Percentiles rank a stretch among this genome's conserved stretches.
phyloP scores from a whole-genome alignment of 2,329 filamentous ascomycete species.

The Blumeria hordei region DNA sequence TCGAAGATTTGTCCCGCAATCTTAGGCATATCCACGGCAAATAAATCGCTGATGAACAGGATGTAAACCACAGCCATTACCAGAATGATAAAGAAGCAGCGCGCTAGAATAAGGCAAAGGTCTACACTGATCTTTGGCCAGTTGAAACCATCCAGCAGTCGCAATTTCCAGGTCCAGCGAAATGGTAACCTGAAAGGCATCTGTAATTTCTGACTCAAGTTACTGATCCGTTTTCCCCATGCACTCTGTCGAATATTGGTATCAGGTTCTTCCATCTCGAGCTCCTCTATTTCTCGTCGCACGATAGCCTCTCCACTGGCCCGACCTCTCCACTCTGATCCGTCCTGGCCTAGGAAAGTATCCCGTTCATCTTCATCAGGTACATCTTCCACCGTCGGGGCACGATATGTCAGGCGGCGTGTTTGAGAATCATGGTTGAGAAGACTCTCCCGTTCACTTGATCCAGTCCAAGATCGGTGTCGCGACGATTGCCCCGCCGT shows the following conservation, averaged over 20 bases:
- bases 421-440: constrained; percentile 19
- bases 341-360: constrained; percentile 27
- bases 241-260: constrained; percentile 17
- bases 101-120: constrained; percentile 38
- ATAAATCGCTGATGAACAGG: constrained; percentile 66
- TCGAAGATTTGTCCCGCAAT: constrained; percentile 53
- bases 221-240: constrained; percentile 17
- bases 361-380: constrained; percentile 15
- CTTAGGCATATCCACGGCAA: constrained; percentile 38
- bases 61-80: constrained; percentile 61
- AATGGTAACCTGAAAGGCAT: constrained; percentile 13
- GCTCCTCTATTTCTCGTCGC: constrained; percentile 65
- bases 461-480: constrained; percentile 33
- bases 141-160: constrained; percentile 6
- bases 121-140: constrained; percentile 14
- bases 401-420: constrained; percentile 38
- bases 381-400: constrained; percentile 64
- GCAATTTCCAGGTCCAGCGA: constrained; percentile 11
- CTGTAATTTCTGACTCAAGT: constrained; percentile 10
- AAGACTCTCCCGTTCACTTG: constrained; percentile 57
- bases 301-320: constrained; percentile 30
- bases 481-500: constrained; percentile 34
- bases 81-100: constrained; percentile 50
- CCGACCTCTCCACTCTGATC: constrained; percentile 23
- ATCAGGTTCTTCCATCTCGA: constrained; percentile 54